These are phyloP conservation scores for Hyaloscypha variabilis DNA, from an alignment of 495 filamentous ascomycete genomes.

Conservation along the genomic window DNA sequence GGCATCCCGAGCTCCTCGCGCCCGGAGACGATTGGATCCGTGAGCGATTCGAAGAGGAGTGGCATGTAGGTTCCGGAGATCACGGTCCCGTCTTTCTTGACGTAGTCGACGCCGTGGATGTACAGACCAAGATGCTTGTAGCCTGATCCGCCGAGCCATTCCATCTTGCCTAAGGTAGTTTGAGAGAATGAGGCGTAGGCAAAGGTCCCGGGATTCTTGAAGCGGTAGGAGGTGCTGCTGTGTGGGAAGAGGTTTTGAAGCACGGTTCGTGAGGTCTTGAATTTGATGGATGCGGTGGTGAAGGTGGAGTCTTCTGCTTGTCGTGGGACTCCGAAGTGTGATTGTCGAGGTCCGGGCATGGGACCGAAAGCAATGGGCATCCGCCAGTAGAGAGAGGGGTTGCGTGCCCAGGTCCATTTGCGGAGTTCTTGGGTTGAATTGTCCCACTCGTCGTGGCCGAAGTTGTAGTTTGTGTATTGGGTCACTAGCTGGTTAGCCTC, in stretches of 20 bases:
- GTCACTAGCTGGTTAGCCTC: constrained; percentile 38
- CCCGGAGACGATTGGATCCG: constrained; percentile 55
- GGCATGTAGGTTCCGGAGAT: constrained; percentile 55
- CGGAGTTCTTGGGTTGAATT: constrained; percentile 51
- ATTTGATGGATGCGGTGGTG: constrained; percentile 54
- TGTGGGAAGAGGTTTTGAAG: constrained; percentile 56
- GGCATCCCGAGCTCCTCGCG: constrained; percentile 61
- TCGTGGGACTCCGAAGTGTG: constrained; percentile 32
- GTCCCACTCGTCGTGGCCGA: constrained; percentile 62
- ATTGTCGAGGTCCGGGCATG: constrained; percentile 55
- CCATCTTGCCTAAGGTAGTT: constrained; percentile 51
- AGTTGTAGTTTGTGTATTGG: constrained; percentile 55
- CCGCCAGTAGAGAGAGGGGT: constrained; percentile 41
- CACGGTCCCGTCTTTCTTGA: constrained; percentile 47
- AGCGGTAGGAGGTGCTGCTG: constrained; percentile 39
- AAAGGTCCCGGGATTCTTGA: constrained; percentile 49
- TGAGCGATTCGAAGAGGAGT: constrained; percentile 54
- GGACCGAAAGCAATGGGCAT: constrained; percentile 60
- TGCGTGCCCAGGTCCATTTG: constrained; percentile 44
- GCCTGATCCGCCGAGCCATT: constrained; percentile 57
- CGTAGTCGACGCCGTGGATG: constrained; percentile 60
- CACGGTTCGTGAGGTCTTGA: constrained; percentile 59
- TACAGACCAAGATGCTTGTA: constrained; percentile 60
- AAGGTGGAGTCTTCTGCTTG: constrained; percentile 38
- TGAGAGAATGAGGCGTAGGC: constrained; percentile 52